Base-by-base conservation (phyloP, 2,329 filamentous ascomycete species). In the Aspergillus eucalypticola region DNA sequence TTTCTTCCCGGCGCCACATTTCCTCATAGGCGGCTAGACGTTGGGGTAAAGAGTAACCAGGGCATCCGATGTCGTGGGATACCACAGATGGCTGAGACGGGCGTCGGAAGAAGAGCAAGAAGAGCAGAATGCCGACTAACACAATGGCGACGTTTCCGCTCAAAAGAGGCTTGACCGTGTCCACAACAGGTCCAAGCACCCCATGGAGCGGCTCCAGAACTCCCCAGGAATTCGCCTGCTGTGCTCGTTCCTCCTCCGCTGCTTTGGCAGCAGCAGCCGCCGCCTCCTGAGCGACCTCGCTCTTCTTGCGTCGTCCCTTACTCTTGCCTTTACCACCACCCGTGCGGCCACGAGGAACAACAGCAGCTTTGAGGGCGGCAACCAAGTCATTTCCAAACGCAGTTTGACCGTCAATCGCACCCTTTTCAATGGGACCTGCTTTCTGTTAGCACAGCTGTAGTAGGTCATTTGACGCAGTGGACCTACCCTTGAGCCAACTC, bases 401-500 rank as follows among this genome's bases (percentile, higher is more conserved):
- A 8, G 83, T 83, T 76, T 99, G 95, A 27, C 95, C 95, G 58
- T 97, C 93, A 64, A 90, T 93, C 46, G 93, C 92, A 61, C 92
- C 94, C 75, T 96, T 97, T 74, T 99, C 95, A 67, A 99, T 99
- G 2, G 95, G 91, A 64, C 90, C 92, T 96, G 66, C 38, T 54
- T 19, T 53, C 13, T 35, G 60, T 82, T 64, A 81, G 75, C 53
- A 10, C 52, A 23, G 11, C 11, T 35, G 29, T 54, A 11, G 1
- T 17, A 15, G 39, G 19, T 15, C 4, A n/a, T 48, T 32, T 7
- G 11, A 4, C 32, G 27, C n/a, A 3, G 5, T 8, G 5, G 62
- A 72, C 82, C 73, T 81, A 96, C 93, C 91, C 81, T 95, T 97
- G 49, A 99, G 80, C 95, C 95, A 99, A 80, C 93, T 97, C 83